Conservation (phyloP, 2,329 filamentous ascomycete species). For the Madurella fahalii region DNA sequence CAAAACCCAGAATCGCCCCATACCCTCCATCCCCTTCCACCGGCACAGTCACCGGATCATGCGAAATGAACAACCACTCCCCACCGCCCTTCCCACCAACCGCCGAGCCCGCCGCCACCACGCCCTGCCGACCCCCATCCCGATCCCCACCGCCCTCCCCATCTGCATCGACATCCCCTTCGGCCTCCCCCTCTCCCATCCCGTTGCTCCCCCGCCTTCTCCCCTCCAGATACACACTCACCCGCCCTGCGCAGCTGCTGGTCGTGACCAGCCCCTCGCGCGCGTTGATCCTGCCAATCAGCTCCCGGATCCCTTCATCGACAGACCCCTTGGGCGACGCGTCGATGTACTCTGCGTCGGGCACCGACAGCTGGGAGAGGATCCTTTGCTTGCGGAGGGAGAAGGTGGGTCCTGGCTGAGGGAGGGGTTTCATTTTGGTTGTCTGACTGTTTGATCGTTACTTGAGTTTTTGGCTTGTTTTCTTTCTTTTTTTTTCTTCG, state of each 20-base stretch:
- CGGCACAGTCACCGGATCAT: conserved; percentile 57
- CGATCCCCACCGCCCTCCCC: conserved; percentile 12
- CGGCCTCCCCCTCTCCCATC: conserved; percentile 17
- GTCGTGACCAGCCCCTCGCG: conserved; percentile 79
- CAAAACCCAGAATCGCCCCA: conserved; percentile 34
- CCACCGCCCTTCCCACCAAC: conserved; percentile 79
- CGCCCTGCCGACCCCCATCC: not conserved
- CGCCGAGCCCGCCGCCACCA: conserved; percentile 16
- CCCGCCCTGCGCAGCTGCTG: conserved; percentile 84
- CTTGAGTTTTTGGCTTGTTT: not conserved
- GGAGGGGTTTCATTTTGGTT: conserved; percentile 22
- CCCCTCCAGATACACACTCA: conserved; percentile 86
- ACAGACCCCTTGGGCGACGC: conserved; percentile 85
- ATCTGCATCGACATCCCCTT: conserved; percentile 18
- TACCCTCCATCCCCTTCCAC: conserved; percentile 6
- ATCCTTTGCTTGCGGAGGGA: conserved; percentile 66
- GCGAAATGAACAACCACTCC: conserved; percentile 87
- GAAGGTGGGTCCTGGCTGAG: conserved; percentile 42
- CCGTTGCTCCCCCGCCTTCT: conserved; percentile 39
- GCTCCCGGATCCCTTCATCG: conserved; percentile 69
- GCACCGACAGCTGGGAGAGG: conserved; percentile 63
- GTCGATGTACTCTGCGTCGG: conserved; percentile 71
- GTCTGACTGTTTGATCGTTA: not conserved
- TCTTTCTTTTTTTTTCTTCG: not conserved
- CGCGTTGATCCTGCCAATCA: conserved; percentile 76